Conservation (phyloP, 164 flowering plant genomes). For the Dillenia turbinata region DNA sequence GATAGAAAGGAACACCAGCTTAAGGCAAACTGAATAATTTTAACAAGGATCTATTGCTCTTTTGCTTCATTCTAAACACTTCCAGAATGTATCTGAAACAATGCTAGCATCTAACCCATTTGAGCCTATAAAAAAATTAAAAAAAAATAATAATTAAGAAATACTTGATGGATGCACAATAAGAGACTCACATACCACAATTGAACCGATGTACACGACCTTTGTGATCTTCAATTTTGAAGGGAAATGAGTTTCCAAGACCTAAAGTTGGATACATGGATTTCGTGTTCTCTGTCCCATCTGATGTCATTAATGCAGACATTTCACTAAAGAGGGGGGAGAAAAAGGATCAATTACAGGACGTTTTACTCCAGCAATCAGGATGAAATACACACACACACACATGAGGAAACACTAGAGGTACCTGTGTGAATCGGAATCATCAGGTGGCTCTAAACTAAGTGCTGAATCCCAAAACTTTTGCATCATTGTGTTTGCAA, state of each 20-base stretch:
- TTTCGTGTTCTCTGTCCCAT: slow-evolving; percentile 52
- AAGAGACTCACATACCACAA: slow-evolving; percentile 51
- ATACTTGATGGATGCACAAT: too few species aligned
- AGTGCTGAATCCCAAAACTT: slow-evolving; percentile 98
- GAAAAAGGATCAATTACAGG: slow-evolving; percentile 12
- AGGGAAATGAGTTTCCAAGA: slow-evolving; percentile 81
- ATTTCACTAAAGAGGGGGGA: slow-evolving; percentile 46
- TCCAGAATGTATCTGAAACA: too few species aligned
- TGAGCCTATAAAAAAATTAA: too few species aligned
- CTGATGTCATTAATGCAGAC: slow-evolving; percentile 65
- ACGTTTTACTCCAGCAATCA: slow-evolving; percentile 7
- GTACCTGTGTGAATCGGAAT: slow-evolving; percentile 84
- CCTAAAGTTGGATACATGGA: slow-evolving; percentile 74
- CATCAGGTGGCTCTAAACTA: slow-evolving; percentile 79
- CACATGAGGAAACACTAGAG: background rate
- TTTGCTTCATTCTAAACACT: too few species aligned
- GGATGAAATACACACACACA: background rate
- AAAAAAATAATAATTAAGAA: too few species aligned
- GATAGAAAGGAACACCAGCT: too few species aligned
- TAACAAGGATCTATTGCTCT: too few species aligned
- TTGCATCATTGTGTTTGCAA: slow-evolving; percentile 93
- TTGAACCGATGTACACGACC: slow-evolving; percentile 87
- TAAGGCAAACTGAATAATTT: too few species aligned
- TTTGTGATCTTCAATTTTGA: slow-evolving; percentile 80
- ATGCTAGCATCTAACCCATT: too few species aligned